These are phyloP conservation scores for Pyricularia pennisetigena DNA, from an alignment of 2,329 filamentous ascomycete species.

Conservation along the genomic window DNA sequence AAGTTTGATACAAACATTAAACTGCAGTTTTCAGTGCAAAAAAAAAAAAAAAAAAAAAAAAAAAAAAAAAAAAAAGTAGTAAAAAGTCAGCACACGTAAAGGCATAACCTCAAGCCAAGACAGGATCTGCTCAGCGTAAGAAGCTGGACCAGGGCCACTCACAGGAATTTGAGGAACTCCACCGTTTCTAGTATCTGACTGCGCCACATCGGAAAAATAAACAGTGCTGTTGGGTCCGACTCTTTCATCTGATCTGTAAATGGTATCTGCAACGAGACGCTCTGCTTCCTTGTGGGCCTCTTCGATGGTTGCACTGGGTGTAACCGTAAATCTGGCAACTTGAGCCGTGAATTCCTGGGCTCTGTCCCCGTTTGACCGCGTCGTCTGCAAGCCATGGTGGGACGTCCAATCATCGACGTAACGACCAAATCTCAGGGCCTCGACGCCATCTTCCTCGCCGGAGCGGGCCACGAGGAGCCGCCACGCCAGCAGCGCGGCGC, in stretches of 20 bases:
- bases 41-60: not conserved
- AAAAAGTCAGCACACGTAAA: not conserved
- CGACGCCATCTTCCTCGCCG: slow-evolving; percentile 3
- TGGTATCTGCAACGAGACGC: not conserved
- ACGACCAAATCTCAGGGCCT: not conserved
- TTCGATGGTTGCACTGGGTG: not conserved
- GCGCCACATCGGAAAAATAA: not conserved
- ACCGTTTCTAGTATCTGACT: not conserved
- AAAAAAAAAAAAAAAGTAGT: not conserved
- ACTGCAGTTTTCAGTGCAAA: not conserved
- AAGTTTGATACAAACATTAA: not conserved
- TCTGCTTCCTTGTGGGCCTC: not conserved
- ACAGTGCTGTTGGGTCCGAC: not conserved
- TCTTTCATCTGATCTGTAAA: not conserved
- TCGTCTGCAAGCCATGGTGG: not conserved
- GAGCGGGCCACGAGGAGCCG: slow-evolving; percentile 2
- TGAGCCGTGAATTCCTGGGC: not conserved
- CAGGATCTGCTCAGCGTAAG: not conserved
- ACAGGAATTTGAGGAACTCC: not conserved
- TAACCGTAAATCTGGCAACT: not conserved
- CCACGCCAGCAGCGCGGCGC: slow-evolving; percentile 1
- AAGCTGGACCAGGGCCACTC: not conserved
- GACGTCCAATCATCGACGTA: not conserved
- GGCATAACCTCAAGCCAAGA: not conserved
- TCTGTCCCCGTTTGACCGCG: not conserved